These are phyloP conservation scores for Ophiosphaerella herpotricha DNA, from an alignment of 2,329 filamentous ascomycete species.

Conservation along the genomic window DNA sequence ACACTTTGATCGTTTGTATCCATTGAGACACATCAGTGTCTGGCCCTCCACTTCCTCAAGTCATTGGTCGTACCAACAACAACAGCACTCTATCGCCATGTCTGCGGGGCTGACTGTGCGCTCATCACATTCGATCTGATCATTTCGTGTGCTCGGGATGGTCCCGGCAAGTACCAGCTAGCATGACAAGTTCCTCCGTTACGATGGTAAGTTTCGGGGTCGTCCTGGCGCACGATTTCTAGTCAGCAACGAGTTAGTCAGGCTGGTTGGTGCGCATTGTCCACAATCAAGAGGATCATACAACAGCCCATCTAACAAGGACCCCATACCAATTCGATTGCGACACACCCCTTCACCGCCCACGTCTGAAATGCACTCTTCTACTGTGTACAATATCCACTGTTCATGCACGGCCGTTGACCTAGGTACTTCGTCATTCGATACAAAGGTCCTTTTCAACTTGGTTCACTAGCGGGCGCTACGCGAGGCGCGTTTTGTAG, in stretches of 20 bases:
- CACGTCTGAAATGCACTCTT: too few relatives aligned
- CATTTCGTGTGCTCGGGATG: constrained; percentile 4
- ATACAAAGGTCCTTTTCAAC: not conserved
- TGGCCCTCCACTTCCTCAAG: constrained; percentile 16
- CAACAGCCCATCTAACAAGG: not conserved
- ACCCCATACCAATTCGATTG: not conserved
- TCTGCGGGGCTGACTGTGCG: constrained; percentile 1
- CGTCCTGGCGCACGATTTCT: constrained; percentile 1
- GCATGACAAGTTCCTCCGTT: constrained; percentile 3
- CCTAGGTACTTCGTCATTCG: not conserved
- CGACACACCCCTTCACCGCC: not conserved
- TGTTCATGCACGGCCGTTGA: constrained; percentile 1
- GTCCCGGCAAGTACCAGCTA: not conserved
- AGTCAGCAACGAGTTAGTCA: constrained; percentile 2
- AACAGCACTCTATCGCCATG: constrained; percentile 22
- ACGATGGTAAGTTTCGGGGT: constrained; percentile 11
- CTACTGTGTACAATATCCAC: not conserved
- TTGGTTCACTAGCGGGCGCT: constrained; percentile 22
- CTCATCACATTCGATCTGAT: not conserved
- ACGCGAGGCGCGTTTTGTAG: constrained; percentile 14
- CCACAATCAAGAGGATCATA: not conserved
- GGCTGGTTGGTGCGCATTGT: not conserved
- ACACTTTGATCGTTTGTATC: not conserved
- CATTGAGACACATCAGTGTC: constrained; percentile 21
- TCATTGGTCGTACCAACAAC: constrained; percentile 12